A percentile compares a stretch with the other conserved stretches of the same genome.
phyloP scores from a whole-genome alignment of 2,329 filamentous ascomycete species.

The Chalaropsis ovoidea region DNA sequence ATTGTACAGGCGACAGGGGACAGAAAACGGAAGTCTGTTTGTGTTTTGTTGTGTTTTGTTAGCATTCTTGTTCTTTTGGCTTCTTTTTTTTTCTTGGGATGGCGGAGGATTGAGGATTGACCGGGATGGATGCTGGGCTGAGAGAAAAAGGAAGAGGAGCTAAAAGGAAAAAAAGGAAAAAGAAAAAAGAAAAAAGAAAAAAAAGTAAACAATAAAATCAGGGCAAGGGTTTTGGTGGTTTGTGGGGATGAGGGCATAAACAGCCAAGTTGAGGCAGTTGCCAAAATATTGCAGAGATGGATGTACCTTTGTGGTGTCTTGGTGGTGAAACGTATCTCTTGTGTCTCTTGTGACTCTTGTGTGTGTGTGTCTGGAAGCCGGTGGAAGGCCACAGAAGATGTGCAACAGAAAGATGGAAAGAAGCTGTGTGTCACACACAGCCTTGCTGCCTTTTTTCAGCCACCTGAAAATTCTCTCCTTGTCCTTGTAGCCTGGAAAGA shows the following conservation, averaged over 20 bases:
- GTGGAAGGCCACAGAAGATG: too few species aligned
- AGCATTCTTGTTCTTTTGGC: neutral
- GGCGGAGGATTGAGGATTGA: conserved; percentile 11
- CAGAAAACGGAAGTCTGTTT: conserved; percentile 14
- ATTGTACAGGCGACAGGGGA: neutral
- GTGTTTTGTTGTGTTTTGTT: conserved; percentile 11
- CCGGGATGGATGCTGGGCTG: conserved; percentile 9
- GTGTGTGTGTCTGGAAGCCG: too few species aligned
- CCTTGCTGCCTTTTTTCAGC: neutral
- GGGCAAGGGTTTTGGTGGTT: neutral
- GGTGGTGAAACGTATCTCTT: neutral
- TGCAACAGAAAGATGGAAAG: neutral
- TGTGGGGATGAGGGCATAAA: neutral
- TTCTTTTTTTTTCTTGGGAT: neutral
- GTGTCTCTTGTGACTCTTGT: too few species aligned
- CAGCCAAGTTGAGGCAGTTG: neutral
- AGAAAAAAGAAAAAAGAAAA: neutral
- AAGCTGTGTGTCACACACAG: neutral
- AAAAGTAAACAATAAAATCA: conserved; percentile 1
- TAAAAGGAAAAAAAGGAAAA: conserved; percentile 5
- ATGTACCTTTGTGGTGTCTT: neutral
- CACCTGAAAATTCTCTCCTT: neutral
- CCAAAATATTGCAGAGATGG: neutral
- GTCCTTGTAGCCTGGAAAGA: neutral
- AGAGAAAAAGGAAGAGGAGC: neutral